Evolutionary conservation across 2,329 filamentous ascomycete species (phyloP).

Genomic region (Amphichorda felina): DNA sequence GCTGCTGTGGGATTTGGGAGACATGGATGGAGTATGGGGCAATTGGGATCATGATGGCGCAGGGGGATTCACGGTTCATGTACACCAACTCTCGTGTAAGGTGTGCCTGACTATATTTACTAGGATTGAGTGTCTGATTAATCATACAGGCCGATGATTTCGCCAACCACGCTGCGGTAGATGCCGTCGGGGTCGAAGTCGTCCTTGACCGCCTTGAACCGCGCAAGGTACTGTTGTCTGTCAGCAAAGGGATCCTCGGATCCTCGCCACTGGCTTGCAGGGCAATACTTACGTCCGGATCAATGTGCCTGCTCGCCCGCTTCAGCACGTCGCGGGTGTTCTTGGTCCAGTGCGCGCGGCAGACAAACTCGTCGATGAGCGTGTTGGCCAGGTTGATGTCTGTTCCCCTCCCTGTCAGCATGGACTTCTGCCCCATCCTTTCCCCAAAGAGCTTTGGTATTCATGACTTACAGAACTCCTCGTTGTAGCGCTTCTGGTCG

Average conservation of each 20-base stretch:
- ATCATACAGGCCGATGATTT: slow-evolving; percentile 32
- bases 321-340: slow-evolving; percentile 35
- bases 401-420: slow-evolving; percentile 7
- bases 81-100: too few relatives aligned
- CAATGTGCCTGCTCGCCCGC: slow-evolving; percentile 31
- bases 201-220: slow-evolving; percentile 35
- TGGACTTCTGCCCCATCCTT: not conserved
- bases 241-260: not conserved
- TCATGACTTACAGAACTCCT: slow-evolving; percentile 31
- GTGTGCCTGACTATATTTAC: not conserved
- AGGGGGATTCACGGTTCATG: not conserved
- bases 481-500: slow-evolving; percentile 34
- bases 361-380: slow-evolving; percentile 35
- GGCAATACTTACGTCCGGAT: slow-evolving; percentile 22
- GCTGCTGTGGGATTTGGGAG: too few relatives aligned
- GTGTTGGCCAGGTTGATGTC: slow-evolving; percentile 31
- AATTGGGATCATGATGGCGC: too few relatives aligned
- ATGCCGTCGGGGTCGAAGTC: slow-evolving; percentile 34
- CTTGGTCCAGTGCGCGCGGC: slow-evolving; percentile 41
- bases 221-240: slow-evolving; percentile 27
- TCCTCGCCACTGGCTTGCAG: not conserved
- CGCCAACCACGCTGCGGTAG: slow-evolving; percentile 33
- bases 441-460: not conserved
- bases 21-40: too few relatives aligned
- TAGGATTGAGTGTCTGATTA: not conserved